These are phyloP conservation scores for Solanum corneliomulleri DNA, from an alignment of 257 asterid species.

Conservation along the genomic window DNA sequence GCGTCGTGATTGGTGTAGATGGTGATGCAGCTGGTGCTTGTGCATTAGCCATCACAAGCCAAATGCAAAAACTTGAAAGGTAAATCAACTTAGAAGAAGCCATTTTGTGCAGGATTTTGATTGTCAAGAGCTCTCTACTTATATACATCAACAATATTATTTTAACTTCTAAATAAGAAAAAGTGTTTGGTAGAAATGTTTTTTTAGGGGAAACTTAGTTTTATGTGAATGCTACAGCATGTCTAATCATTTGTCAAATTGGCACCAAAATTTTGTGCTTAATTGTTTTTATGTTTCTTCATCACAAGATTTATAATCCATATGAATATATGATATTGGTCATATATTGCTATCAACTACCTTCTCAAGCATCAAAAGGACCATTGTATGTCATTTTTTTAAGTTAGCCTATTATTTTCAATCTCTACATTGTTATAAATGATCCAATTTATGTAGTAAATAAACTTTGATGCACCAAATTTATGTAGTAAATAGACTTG, in stretches of 20 bases:
- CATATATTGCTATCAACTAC: slow-evolving; percentile 14
- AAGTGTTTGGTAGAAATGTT: slow-evolving; percentile 35
- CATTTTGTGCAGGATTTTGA: slow-evolving; percentile 32
- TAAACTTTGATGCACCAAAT: neutral
- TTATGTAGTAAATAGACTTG: neutral
- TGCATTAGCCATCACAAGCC: slow-evolving; percentile 39
- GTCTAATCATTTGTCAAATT: slow-evolving; percentile 12
- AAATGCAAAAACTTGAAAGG: slow-evolving; percentile 39
- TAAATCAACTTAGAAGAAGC: slow-evolving; percentile 29
- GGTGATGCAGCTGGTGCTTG: slow-evolving; percentile 89
- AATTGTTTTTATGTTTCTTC: neutral
- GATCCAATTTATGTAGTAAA: neutral
- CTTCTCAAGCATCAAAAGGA: neutral
- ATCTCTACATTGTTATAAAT: neutral
- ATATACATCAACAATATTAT: slow-evolving; percentile 8
- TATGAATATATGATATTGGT: slow-evolving; percentile 9
- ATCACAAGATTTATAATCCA: neutral
- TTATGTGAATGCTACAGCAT: slow-evolving; percentile 15
- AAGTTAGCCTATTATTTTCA: neutral
- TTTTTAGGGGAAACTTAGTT: slow-evolving; percentile 25
- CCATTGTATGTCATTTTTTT: neutral
- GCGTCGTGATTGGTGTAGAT: slow-evolving; percentile 16
- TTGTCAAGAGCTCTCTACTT: slow-evolving; percentile 19
- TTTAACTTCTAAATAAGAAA: neutral
- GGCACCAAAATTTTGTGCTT: neutral